These are phyloP conservation scores for Kernera saxatilis DNA, from an alignment of 345 rosid species.

Conservation along the genomic window DNA sequence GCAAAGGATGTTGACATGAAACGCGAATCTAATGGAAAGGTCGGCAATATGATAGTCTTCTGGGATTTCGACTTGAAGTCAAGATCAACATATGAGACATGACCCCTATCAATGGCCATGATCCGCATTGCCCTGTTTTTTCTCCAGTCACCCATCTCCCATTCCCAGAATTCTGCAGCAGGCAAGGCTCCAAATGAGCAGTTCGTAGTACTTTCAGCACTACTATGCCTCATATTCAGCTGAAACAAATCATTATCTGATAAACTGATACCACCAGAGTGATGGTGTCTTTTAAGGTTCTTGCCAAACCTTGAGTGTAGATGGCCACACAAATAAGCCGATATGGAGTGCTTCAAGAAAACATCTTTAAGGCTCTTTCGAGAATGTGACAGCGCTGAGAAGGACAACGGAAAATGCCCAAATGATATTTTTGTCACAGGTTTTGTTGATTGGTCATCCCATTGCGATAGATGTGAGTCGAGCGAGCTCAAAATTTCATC, in stretches of 20 bases:
- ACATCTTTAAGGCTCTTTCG: constrained; percentile 62
- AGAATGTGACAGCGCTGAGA: constrained; percentile 58
- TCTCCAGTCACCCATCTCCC: constrained; percentile 99
- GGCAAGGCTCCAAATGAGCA: constrained; percentile 58
- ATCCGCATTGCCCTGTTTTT: constrained; percentile 75
- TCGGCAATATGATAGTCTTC: constrained; percentile 67
- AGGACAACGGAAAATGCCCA: constrained; percentile 92
- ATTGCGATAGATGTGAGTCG: constrained; percentile 63
- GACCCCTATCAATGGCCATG: constrained; percentile 82
- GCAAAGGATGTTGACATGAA: constrained; percentile 72
- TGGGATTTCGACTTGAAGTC: constrained; percentile 53
- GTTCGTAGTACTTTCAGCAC: constrained; percentile 38
- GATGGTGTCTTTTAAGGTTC: constrained; percentile 83
- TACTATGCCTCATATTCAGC: constrained; percentile 53
- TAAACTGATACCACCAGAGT: constrained; percentile 27
- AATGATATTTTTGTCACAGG: constrained; percentile 74
- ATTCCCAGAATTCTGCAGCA: constrained; percentile 81
- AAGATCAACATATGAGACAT: constrained; percentile 72
- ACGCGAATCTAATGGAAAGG: constrained; percentile 90
- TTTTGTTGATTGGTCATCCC: constrained; percentile 55
- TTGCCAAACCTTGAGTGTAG: constrained; percentile 81
- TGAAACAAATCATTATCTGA: constrained; percentile 55
- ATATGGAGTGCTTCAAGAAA: constrained; percentile 78
- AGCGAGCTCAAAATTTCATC: constrained; percentile 59
- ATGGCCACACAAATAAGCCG: constrained; percentile 88